A percentile compares a stretch with the other conserved stretches of the same genome.
These are phyloP conservation scores for Ceratobasidium sp. DNA, from an alignment of 1,284 basidiomycete genomes.

Conservation along the genomic window DNA sequence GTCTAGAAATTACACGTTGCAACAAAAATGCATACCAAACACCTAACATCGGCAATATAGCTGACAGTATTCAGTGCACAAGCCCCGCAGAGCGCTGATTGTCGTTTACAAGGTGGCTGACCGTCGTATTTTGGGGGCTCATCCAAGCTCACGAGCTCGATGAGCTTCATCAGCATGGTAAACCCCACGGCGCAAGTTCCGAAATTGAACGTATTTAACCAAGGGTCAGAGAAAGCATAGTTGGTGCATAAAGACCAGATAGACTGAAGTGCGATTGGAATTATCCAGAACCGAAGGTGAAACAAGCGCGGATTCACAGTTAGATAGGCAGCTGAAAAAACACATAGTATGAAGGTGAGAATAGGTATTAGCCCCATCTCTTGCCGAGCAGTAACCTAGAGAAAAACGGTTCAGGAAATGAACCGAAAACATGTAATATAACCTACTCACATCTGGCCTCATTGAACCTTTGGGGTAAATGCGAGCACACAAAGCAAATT, in stretches of 20 bases:
- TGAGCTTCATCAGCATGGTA: slow-evolving; percentile 45
- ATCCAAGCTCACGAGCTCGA: slow-evolving; percentile 35
- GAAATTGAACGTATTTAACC: slow-evolving; percentile 44
- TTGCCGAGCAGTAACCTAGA: slow-evolving; percentile 25
- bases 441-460: slow-evolving; percentile 38
- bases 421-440: background rate
- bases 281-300: slow-evolving; percentile 34
- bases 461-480: background rate
- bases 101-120: background rate
- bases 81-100: background rate
- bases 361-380: slow-evolving; percentile 7
- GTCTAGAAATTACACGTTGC: background rate
- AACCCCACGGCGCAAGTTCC: slow-evolving; percentile 43
- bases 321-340: background rate
- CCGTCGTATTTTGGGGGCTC: slow-evolving; percentile 35
- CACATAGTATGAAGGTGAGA: background rate
- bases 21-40: background rate
- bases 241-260: slow-evolving; percentile 41
- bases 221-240: slow-evolving; percentile 33
- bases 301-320: slow-evolving; percentile 38
- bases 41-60: slow-evolving; percentile 20
- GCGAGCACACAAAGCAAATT: background rate
- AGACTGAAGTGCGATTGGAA: slow-evolving; percentile 40
- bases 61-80: slow-evolving; percentile 24
- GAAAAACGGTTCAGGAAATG: background rate